phyloP scores from a whole-genome alignment of 1,284 basidiomycete species.

The Cerioporus squamosus region DNA sequence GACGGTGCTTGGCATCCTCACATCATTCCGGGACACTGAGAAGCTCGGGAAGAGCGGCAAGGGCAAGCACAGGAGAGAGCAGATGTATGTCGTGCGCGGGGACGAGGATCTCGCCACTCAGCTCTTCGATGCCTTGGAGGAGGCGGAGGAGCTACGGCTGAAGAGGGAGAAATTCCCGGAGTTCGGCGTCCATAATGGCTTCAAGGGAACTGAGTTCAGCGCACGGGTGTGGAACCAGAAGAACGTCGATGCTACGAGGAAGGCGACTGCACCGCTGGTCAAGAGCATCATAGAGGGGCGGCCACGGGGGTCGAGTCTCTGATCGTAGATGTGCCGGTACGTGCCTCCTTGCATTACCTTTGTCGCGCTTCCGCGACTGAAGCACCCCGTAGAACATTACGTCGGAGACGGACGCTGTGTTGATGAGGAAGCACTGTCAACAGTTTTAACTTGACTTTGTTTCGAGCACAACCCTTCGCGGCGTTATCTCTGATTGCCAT shows the following conservation, averaged over 20 bases:
- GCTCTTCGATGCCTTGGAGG: conserved; percentile 64
- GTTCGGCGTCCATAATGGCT: conserved; percentile 30
- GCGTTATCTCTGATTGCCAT: no score
- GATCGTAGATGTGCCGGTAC: background rate
- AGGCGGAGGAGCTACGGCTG: conserved; percentile 51
- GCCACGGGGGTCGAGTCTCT: conserved; percentile 11
- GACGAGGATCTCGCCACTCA: conserved; percentile 39
- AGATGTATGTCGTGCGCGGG: conserved; percentile 61
- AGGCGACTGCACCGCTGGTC: conserved; percentile 80
- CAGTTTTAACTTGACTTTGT: no score
- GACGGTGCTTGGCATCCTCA: conserved; percentile 77
- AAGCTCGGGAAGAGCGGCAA: conserved; percentile 50
- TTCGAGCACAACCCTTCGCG: no score
- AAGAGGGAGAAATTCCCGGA: conserved; percentile 47
- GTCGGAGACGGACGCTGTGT: no score
- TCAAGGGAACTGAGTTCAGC: conserved; percentile 30
- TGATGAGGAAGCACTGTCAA: no score
- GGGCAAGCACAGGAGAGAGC: conserved; percentile 71
- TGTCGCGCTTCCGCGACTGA: no score
- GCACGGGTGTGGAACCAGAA: conserved; percentile 75
- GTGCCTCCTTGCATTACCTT: no score
- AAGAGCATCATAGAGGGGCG: conserved; percentile 46
- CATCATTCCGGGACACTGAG: conserved; percentile 56
- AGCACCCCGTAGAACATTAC: no score
- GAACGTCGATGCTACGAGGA: conserved; percentile 77